phyloP scores from a whole-genome alignment of 805 yeast species.

The Ogataea henricii region DNA sequence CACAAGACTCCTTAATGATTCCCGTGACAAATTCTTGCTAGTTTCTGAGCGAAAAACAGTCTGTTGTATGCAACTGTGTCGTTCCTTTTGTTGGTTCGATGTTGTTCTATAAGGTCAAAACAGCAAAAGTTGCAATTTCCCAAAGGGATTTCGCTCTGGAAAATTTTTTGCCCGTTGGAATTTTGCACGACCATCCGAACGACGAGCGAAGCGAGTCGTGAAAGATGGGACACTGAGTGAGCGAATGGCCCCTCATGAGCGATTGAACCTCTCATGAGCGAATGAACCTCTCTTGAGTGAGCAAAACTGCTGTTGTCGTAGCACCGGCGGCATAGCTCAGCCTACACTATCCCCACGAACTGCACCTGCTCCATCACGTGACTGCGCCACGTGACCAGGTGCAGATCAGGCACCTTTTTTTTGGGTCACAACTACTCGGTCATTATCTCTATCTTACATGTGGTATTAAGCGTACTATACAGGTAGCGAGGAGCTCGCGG shows the following conservation, averaged over 20 bases:
- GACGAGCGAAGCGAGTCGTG: background rate
- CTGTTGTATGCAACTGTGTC: background rate
- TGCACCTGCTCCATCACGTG: no score
- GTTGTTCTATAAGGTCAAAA: constrained; percentile 7
- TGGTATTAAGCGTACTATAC: background rate
- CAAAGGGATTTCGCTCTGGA: constrained; percentile 9
- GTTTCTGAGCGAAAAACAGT: background rate
- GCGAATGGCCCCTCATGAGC: no score
- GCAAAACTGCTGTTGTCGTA: no score
- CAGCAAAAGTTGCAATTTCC: constrained; percentile 9
- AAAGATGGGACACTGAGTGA: background rate
- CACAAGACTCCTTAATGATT: constrained; percentile 2
- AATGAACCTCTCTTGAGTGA: no score
- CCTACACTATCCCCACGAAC: no score
- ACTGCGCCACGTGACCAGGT: no score
- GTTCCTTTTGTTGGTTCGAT: background rate
- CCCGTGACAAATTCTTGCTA: constrained; percentile 1
- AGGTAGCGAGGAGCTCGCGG: no score
- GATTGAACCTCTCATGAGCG: no score
- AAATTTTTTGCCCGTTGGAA: constrained; percentile 8
- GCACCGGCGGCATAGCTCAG: no score
- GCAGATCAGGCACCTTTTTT: no score
- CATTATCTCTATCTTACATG: no score
- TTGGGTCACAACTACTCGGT: no score
- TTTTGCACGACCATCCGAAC: constrained; percentile 6